Conservation (phyloP, 148 eudicot genomes). For the Cornus kousa region DNA sequence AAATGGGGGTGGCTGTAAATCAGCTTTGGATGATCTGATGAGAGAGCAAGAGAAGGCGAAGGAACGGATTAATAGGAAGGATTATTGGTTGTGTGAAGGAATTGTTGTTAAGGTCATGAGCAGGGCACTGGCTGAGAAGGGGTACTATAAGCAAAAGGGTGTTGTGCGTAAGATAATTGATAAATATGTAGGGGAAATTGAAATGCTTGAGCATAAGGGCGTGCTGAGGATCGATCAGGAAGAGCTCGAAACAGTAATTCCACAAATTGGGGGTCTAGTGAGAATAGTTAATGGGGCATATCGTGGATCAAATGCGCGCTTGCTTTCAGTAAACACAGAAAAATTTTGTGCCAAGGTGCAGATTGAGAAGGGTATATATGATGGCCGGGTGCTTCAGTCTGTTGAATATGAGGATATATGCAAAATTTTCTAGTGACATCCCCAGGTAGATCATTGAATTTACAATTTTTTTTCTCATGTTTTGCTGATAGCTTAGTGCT, state of each 20-base stretch:
- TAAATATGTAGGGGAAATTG: slow-evolving; percentile 83
- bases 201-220: slow-evolving; percentile 84
- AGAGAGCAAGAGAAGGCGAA: slow-evolving; percentile 80
- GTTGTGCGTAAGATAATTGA: slow-evolving; percentile 72
- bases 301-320: slow-evolving; percentile 69
- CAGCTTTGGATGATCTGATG: slow-evolving; percentile 83
- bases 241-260: slow-evolving; percentile 92
- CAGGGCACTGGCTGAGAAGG: slow-evolving; percentile 70
- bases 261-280: slow-evolving; percentile 86
- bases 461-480: background rate
- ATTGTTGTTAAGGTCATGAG: slow-evolving; percentile 93
- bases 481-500: background rate
- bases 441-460: background rate
- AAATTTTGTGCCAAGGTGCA: slow-evolving; percentile 81
- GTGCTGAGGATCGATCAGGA: slow-evolving; percentile 89
- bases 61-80: slow-evolving; percentile 77
- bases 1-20: slow-evolving; percentile 21
- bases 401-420: slow-evolving; percentile 91
- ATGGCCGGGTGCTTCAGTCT: slow-evolving; percentile 77
- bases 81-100: slow-evolving; percentile 83
- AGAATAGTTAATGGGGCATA: slow-evolving; percentile 91
- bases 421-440: slow-evolving; percentile 43
- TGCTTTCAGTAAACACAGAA: slow-evolving; percentile 57
- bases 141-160: slow-evolving; percentile 89
- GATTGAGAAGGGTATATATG: slow-evolving; percentile 86